A percentile compares a stretch with the other conserved stretches of the same genome.
These are phyloP conservation scores for Mucuna pruriens DNA, from an alignment of 306 rosid species.

Conservation along the genomic window DNA sequence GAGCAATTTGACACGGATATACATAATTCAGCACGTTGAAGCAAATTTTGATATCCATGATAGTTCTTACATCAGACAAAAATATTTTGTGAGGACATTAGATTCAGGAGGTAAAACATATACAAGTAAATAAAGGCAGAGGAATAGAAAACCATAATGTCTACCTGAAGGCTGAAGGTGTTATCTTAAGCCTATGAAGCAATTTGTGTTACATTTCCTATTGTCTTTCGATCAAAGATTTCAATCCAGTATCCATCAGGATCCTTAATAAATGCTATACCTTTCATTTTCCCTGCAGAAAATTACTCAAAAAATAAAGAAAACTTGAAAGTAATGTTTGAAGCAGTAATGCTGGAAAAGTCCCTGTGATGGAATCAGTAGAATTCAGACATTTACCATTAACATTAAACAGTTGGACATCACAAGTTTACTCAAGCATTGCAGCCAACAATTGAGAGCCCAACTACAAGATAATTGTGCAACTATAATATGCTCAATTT, in stretches of 20 bases:
- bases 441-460: conserved; percentile 1
- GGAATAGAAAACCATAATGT: not conserved
- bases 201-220: conserved; percentile 47
- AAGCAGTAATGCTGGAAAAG: conserved; percentile 8
- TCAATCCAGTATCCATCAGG: conserved; percentile 99
- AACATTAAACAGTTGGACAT: conserved; percentile 8
- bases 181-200: conserved; percentile 58
- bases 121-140: not conserved
- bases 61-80: not conserved
- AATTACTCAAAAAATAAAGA: not conserved
- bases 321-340: not conserved
- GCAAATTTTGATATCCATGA: not conserved
- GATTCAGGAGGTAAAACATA: not conserved
- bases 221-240: conserved; percentile 75
- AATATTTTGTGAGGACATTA: not conserved
- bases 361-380: not conserved
- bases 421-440: conserved; percentile 13
- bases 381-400: not conserved
- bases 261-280: conserved; percentile 91
- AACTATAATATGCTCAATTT: conserved; percentile 10
- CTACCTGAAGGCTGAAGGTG: conserved; percentile 48
- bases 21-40: not conserved
- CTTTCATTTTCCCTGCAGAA: conserved; percentile 88
- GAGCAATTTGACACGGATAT: not conserved
- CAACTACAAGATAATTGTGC: not conserved